Base-by-base conservation (phyloP, 768 basidiomycete genomes). In the Floccularia luteovirens region DNA sequence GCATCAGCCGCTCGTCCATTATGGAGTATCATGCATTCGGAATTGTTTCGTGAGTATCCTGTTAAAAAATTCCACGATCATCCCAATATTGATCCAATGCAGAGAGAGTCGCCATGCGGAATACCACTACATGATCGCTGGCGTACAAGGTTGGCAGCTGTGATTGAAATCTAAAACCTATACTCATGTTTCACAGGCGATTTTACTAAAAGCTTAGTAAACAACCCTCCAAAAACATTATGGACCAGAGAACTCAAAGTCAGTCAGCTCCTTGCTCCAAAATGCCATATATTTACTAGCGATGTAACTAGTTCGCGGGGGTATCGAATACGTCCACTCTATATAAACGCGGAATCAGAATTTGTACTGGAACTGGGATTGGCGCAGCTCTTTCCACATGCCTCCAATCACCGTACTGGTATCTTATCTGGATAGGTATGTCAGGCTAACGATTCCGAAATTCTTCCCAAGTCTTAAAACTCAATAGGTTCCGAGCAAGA, bases 11-110 rank as follows among this genome's bases (percentile, higher is more conserved):
- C 24, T 75, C 75, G 14, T 69, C 79, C 23, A 69, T 87, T 46
- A 75, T 77, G 80, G 85, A 89, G 57, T 88, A 87, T 56, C 86
- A 88, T 55, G 82, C 83, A 23, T 89, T 88, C 44, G 85, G 84
- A 39, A 79, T 82, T 44, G 72, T 88, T 43, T 83, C 81, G 80
- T 84, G 47, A 46, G 78, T 55, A 12, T 31, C 24, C 40, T 41
- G 19, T 3, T 39, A 36, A 16, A 28, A 31, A 21, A 39, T 38
- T 5, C 28, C 38, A 19, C 20, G 31, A 25, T 35, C 23, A 31
- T 20, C 27, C 36, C 23, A 16, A 45, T 45, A 30, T 48, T 17
- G 49, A 40, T 38, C 19, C 22, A 12, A 16, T 34, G 30, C 53
- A 85, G 85, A 14, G 84, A 86, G 58, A 82, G 82, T 22, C 68